Conservation (phyloP, 2,329 filamentous ascomycete genomes). For the Sporothrix mexicana region DNA sequence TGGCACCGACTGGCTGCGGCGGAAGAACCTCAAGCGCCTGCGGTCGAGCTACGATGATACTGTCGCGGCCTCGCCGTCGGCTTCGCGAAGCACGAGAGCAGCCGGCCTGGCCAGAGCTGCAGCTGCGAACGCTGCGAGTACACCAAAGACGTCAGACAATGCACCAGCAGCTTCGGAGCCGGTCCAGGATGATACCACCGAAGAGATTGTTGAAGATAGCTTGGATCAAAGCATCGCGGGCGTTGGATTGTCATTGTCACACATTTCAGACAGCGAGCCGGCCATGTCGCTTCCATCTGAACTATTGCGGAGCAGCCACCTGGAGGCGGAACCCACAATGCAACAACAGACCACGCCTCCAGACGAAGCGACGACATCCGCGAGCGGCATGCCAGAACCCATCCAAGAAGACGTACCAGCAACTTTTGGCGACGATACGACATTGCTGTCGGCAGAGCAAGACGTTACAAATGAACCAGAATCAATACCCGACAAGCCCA, state of each 20-base stretch:
- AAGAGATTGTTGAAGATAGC: background rate
- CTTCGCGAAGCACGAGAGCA: slow-evolving; percentile 10
- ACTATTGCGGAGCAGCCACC: background rate
- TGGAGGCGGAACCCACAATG: background rate
- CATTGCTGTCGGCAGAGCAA: slow-evolving; percentile 9
- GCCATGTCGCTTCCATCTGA: slow-evolving; percentile 21
- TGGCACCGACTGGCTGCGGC: slow-evolving; percentile 34
- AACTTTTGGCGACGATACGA: slow-evolving; percentile 4
- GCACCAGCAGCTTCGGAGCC: background rate
- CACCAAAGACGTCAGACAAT: background rate
- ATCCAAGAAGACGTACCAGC: background rate
- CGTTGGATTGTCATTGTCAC: background rate
- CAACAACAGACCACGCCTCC: too few relatives aligned
- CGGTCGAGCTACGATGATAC: slow-evolving; percentile 10
- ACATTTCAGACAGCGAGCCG: slow-evolving; percentile 10
- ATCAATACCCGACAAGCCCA: background rate
- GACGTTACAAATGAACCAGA: background rate
- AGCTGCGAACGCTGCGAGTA: background rate
- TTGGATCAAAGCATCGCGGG: background rate
- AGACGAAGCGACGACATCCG: background rate
- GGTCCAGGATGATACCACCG: background rate
- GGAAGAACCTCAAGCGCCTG: slow-evolving; percentile 34
- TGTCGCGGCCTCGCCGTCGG: slow-evolving; percentile 26
- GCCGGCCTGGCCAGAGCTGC: background rate
- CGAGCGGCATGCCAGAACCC: background rate